Conservation (phyloP, 345 rosid genomes). For the Euclidium syriacum region DNA sequence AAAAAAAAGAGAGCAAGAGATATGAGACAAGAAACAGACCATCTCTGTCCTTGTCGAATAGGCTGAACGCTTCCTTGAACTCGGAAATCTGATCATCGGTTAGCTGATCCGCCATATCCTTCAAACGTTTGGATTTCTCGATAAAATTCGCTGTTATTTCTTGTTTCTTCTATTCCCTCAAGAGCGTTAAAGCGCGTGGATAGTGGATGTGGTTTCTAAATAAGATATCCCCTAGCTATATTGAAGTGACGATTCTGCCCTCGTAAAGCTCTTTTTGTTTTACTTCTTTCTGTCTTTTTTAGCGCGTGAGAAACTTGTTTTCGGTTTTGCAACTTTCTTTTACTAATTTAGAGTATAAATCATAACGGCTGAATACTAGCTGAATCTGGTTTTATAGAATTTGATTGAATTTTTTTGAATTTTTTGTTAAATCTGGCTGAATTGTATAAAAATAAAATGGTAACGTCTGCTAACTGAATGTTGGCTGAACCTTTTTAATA, state of each 20-base stretch:
- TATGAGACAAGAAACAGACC: constrained; percentile 32
- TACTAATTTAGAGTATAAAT: no score
- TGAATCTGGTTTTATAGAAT: no score
- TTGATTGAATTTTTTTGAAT: no score
- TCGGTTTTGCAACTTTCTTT: no score
- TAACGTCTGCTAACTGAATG: no score
- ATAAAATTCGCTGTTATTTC: neutral
- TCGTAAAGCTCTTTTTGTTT: neutral
- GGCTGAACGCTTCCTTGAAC: constrained; percentile 29
- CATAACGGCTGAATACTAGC: no score
- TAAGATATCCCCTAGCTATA: neutral
- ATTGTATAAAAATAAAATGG: no score
- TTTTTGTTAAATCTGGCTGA: no score
- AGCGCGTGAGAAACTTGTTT: no score
- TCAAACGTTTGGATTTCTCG: neutral
- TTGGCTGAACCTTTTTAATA: no score
- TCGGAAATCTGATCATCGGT: constrained; percentile 45
- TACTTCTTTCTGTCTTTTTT: no score
- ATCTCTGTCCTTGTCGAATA: constrained; percentile 48
- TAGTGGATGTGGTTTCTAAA: neutral
- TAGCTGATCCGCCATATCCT: constrained; percentile 41
- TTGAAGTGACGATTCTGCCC: neutral
- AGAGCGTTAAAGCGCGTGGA: constrained; percentile 8
- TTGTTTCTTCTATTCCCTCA: neutral
- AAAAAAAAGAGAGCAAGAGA: neutral